phyloP scores from a whole-genome alignment of 2,329 filamentous ascomycete genomes.

The Alternaria metachromatica region DNA sequence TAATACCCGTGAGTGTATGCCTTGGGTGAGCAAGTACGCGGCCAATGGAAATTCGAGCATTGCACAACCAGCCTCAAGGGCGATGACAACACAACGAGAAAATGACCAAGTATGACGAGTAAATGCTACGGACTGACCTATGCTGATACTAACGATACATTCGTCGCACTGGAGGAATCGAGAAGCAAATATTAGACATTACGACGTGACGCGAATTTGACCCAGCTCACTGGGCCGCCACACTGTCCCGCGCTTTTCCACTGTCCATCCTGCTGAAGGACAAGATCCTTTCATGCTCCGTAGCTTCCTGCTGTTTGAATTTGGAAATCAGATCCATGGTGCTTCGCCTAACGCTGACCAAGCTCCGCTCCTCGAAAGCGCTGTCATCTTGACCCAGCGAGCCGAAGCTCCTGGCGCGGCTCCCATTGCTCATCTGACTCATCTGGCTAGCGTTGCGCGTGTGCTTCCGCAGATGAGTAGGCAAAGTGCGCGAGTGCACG shows the following conservation, averaged over 20 bases:
- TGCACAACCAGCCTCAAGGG: neutral
- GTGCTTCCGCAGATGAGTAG: conserved; percentile 19
- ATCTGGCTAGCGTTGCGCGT: conserved; percentile 30
- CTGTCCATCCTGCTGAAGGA: conserved; percentile 26
- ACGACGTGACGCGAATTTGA: neutral
- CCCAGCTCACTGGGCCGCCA: conserved; percentile 4
- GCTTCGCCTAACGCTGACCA: conserved; percentile 48
- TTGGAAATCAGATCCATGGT: conserved; percentile 51
- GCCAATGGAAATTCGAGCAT: neutral
- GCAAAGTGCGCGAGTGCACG: conserved; percentile 22
- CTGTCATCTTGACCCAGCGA: conserved; percentile 20
- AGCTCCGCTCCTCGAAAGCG: conserved; percentile 31
- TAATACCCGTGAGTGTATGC: neutral
- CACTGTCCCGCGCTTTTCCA: neutral
- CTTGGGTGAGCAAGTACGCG: neutral
- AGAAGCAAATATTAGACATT: neutral
- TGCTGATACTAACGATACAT: neutral
- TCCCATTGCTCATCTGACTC: conserved; percentile 28
- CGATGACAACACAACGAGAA: neutral
- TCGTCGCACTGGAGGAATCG: neutral
- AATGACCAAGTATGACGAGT: neutral
- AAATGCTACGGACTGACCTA: neutral
- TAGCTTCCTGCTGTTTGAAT: conserved; percentile 45
- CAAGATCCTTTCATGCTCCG: conserved; percentile 42
- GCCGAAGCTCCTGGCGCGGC: conserved; percentile 24